Conservation (phyloP, 129 eudicot species). For the Chrysanthemum lavandulifolium region DNA sequence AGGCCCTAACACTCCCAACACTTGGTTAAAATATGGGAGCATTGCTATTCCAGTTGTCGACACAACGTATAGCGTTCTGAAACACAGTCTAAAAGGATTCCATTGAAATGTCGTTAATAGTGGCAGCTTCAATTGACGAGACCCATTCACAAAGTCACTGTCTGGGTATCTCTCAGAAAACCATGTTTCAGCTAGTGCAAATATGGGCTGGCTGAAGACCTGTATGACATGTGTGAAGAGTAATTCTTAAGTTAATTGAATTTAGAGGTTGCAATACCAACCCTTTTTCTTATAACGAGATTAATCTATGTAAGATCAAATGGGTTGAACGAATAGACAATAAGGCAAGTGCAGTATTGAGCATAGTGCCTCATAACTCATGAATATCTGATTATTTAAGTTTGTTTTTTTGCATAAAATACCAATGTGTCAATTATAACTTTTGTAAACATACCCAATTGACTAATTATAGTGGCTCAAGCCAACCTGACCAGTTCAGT, state of each 20-base stretch:
- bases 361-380: neutral
- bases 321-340: neutral
- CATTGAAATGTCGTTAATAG: slow-evolving; percentile 35
- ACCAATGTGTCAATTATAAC: neutral
- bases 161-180: slow-evolving; percentile 40
- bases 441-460: neutral
- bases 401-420: neutral
- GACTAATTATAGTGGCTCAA: neutral
- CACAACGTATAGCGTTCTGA: slow-evolving; percentile 56
- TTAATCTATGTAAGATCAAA: neutral
- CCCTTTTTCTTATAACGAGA: neutral
- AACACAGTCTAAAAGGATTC: slow-evolving; percentile 53
- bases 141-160: slow-evolving; percentile 27
- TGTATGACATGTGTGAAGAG: no score
- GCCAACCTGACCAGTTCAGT: no score
- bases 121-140: slow-evolving; percentile 26
- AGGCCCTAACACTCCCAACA: slow-evolving; percentile 67
- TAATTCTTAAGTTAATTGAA: slow-evolving; percentile 23
- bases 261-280: neutral
- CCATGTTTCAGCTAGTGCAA: slow-evolving; percentile 51
- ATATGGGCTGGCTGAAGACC: slow-evolving; percentile 68
- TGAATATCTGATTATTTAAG: neutral
- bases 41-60: slow-evolving; percentile 57
- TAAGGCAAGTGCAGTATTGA: neutral
- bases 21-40: slow-evolving; percentile 83